Evolutionary conservation across 2,329 filamentous ascomycete species (phyloP).

Genomic region (Sphaceloma murrayae): DNA sequence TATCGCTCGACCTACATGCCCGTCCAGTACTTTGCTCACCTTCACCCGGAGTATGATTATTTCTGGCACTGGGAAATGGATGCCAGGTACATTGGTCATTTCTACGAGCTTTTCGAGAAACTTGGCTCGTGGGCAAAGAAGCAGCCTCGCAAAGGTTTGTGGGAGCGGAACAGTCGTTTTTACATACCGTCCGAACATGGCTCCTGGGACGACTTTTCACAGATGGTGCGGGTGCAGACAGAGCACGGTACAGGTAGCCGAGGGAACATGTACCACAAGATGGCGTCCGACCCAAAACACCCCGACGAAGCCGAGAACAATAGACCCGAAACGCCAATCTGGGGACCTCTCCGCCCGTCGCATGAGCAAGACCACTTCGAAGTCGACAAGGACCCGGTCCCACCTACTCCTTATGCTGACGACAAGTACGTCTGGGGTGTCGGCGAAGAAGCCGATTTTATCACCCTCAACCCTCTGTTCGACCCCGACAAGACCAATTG

Average conservation of each 20-base stretch:
- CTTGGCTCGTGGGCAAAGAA: conserved; percentile 56
- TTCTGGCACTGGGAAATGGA: conserved; percentile 98
- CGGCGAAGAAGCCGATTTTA: conserved; percentile 63
- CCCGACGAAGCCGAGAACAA: conserved; percentile 34
- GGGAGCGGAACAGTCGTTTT: conserved; percentile 69
- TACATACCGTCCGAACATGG: conserved; percentile 65
- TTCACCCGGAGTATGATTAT: conserved; percentile 80
- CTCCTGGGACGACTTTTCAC: conserved; percentile 61
- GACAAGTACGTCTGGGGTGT: conserved; percentile 56
- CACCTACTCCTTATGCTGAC: conserved; percentile 47
- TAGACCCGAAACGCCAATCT: conserved; percentile 39
- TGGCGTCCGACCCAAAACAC: conserved; percentile 28
- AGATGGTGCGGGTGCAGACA: conserved; percentile 54
- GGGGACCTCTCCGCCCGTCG: conserved; percentile 37
- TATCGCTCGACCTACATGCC: conserved; percentile 80
- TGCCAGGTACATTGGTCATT: conserved; percentile 79
- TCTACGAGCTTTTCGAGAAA: conserved; percentile 66
- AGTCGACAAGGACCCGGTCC: conserved; percentile 41
- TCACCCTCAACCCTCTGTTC: conserved; percentile 69
- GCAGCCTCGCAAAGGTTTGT: conserved; percentile 62
- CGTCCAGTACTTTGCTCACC: conserved; percentile 83
- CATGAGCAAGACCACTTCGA: conserved; percentile 40
- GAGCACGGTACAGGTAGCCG: conserved; percentile 42
- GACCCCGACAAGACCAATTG: conserved; percentile 61
- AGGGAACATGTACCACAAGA: conserved; percentile 35